phyloP scores from a whole-genome alignment of 176 grass and related monocot species.

The Oryza brachyantha region DNA sequence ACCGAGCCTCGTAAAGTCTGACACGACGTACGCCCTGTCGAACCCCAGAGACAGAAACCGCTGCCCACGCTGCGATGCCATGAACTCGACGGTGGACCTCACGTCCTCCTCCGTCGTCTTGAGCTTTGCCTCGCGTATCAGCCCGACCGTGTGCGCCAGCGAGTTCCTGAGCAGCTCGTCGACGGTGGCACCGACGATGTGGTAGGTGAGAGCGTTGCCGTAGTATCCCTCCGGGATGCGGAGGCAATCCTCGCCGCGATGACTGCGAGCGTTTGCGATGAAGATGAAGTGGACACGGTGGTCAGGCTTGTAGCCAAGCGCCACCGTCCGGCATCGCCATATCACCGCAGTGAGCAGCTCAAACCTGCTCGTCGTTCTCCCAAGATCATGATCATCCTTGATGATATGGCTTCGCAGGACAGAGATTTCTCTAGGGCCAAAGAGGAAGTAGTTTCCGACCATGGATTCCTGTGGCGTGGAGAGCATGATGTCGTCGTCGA shows the following conservation, averaged over 20 bases:
- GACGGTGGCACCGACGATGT: background rate
- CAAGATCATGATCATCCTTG: background rate
- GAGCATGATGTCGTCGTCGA: slow-evolving; percentile 25
- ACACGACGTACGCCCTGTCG: slow-evolving; percentile 34
- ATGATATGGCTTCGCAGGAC: background rate
- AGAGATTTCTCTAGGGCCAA: slow-evolving; percentile 19
- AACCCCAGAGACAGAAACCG: background rate
- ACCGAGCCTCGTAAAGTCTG: slow-evolving; percentile 20
- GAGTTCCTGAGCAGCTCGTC: slow-evolving; percentile 10
- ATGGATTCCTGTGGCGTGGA: slow-evolving; percentile 11
- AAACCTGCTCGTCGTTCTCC: background rate
- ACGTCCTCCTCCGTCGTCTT: slow-evolving; percentile 8
- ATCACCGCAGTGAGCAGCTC: slow-evolving; percentile 30
- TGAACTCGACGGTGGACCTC: background rate
- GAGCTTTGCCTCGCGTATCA: background rate
- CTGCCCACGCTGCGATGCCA: background rate
- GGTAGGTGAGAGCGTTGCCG: slow-evolving; percentile 31
- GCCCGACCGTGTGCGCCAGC: background rate
- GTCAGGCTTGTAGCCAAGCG: background rate
- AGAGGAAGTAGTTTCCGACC: slow-evolving; percentile 35
- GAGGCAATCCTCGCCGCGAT: slow-evolving; percentile 3
- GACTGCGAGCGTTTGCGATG: slow-evolving; percentile 24
- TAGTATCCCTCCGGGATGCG: slow-evolving; percentile 35
- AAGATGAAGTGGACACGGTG: slow-evolving; percentile 11
- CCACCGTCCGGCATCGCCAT: slow-evolving; percentile 37